Conservation (phyloP, 305 asterid genomes). For the Ilex paraguariensis region DNA sequence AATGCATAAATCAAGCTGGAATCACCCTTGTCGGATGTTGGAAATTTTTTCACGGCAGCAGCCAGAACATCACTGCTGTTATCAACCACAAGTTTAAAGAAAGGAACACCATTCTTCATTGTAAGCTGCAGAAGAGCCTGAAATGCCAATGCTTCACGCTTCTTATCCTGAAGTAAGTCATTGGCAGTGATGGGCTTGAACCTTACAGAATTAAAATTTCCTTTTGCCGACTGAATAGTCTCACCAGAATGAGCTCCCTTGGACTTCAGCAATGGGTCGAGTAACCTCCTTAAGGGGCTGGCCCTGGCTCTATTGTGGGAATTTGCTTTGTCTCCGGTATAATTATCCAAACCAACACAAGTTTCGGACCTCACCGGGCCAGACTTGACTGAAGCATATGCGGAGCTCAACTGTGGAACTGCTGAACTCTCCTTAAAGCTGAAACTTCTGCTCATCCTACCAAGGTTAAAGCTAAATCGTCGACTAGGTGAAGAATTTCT, state of each 20-base stretch:
- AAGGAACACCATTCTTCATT: slow-evolving; percentile 64
- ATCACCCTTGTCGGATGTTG: slow-evolving; percentile 40
- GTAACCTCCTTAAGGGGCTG: slow-evolving; percentile 86
- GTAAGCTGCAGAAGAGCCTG: slow-evolving; percentile 67
- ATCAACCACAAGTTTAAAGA: slow-evolving; percentile 70
- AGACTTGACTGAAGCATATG: slow-evolving; percentile 34
- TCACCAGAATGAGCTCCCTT: slow-evolving; percentile 44
- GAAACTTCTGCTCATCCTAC: slow-evolving; percentile 69
- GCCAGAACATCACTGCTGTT: slow-evolving; percentile 67
- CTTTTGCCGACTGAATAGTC: slow-evolving; percentile 23
- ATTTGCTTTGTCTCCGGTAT: slow-evolving; percentile 34
- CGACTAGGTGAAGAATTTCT: slow-evolving; percentile 65
- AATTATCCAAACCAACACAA: slow-evolving; percentile 27
- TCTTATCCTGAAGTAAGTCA: slow-evolving; percentile 27
- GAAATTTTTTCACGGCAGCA: slow-evolving; percentile 57
- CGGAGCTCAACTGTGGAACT: slow-evolving; percentile 41
- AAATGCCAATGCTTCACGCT: slow-evolving; percentile 27
- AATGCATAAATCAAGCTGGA: slow-evolving; percentile 56
- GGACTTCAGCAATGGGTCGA: slow-evolving; percentile 68
- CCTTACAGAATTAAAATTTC: slow-evolving; percentile 18
- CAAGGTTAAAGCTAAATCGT: slow-evolving; percentile 68
- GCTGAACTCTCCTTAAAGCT: slow-evolving; percentile 73
- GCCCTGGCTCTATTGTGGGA: slow-evolving; percentile 47
- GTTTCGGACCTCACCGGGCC: slow-evolving; percentile 41
- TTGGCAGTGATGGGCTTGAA: slow-evolving; percentile 18